These are phyloP conservation scores for Drosera spatulata DNA, from an alignment of 179 eudicot genomes.

Conservation along the genomic window DNA sequence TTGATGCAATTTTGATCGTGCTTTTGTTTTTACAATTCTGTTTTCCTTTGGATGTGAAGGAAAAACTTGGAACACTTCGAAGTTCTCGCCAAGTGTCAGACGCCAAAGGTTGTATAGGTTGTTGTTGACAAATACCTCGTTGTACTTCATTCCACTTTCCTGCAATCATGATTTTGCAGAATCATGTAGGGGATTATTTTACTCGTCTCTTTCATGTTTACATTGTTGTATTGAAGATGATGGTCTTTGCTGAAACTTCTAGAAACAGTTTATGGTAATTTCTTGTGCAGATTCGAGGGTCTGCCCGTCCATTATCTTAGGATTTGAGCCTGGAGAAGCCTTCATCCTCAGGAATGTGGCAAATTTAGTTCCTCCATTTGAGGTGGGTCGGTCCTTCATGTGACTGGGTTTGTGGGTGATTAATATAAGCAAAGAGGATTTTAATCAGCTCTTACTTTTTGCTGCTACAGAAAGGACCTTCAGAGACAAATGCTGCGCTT, in stretches of 20 bases:
- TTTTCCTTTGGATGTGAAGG: conserved; percentile 25
- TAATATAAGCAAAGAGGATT: neutral
- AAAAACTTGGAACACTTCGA: conserved; percentile 48
- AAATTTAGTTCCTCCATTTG: conserved; percentile 35
- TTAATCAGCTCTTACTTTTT: conserved; percentile 1
- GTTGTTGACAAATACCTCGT: neutral
- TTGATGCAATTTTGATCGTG: neutral
- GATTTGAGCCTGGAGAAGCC: conserved; percentile 41
- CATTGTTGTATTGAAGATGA: conserved; percentile 1
- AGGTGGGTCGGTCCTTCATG: conserved; percentile 10
- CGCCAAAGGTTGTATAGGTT: conserved; percentile 57
- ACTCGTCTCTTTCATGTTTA: conserved; percentile 4
- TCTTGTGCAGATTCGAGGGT: conserved; percentile 51
- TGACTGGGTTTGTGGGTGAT: neutral
- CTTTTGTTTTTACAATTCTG: neutral
- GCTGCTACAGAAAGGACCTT: conserved; percentile 62
- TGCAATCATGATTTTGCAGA: neutral
- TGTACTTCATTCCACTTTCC: neutral
- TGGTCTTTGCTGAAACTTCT: conserved; percentile 24
- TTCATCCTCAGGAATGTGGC: conserved; percentile 36
- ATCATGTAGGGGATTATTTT: neutral
- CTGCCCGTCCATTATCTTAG: conserved; percentile 42
- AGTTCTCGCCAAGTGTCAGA: conserved; percentile 57
- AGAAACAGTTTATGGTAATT: conserved; percentile 39
- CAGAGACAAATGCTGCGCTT: conserved; percentile 94